Evolutionary conservation across 2,329 filamentous ascomycete species (phyloP), one percentile per base, ranked within the genome.

Genomic region (Verticillium nonalfalfae): DNA sequence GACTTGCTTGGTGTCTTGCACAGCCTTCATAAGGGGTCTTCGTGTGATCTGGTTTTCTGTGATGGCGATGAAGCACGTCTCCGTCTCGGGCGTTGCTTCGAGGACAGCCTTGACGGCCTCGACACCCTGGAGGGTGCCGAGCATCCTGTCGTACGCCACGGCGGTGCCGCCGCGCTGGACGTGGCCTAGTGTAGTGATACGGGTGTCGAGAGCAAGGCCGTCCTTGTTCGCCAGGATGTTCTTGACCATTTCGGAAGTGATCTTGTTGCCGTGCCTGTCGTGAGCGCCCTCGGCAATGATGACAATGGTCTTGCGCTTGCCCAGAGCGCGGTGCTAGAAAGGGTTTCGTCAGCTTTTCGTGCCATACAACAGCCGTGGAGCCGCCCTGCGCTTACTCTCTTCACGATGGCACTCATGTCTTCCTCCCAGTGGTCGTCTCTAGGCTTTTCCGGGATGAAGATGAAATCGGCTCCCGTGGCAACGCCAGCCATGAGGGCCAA

Each of bases 31-130:
- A 33, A 99, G 80, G 21, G 93, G 90, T 68, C 93, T 93, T 60
- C 93, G 87, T 66, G 93, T 88, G 72, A 99, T 98, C 79, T 99
- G 96, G 84, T 98, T 98, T 80, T 99, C 95, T 66, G 89, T 93
- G 68, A 99, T 93, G 68, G 93, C 93, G 72, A 99, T 98, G 71
- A 99, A 93, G 62, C 93, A 94, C 57, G 93, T 97, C 60, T 92
- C 91, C 0, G 91, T 94, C 54, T 95, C 90, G 10, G 95, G 93
- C 0, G 88, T 96, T 58, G 92, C 91, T 66, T 96, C 91, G 34
- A 97, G 82, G 18, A 97, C 91, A 26, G 94, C 93, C 70, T 90
- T 92, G 70, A 98, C 93, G 31, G 93, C 94, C 75, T 97, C 93
- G 3, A 96, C 92, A 70, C 93, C 95, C 73, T 99, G 95, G 39